phyloP scores from a whole-genome alignment of 345 rosid species.

The Microcos paniculata region DNA sequence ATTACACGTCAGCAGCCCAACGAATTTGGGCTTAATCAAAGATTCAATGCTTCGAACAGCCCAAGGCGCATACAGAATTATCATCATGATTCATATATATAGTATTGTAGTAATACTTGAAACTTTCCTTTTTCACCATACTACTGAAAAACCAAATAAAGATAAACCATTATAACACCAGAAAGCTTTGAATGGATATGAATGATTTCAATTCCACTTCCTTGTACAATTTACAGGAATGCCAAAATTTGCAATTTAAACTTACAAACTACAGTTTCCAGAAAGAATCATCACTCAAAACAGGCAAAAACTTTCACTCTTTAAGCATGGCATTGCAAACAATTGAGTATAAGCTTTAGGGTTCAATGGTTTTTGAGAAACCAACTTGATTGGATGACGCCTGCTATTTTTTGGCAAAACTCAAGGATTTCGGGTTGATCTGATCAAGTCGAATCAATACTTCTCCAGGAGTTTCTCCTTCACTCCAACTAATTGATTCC shows the following conservation, averaged over 20 bases:
- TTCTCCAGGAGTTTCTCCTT: constrained; percentile 39
- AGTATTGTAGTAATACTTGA: too few species aligned
- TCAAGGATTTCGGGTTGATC: constrained; percentile 37
- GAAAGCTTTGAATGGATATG: too few species aligned
- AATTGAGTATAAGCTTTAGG: neutral
- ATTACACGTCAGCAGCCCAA: neutral
- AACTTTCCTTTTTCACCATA: neutral
- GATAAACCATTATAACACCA: neutral
- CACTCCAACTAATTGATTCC: constrained; percentile 50
- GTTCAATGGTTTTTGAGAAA: neutral
- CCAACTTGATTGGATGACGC: constrained; percentile 12
- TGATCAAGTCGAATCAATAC: constrained; percentile 39
- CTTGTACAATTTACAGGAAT: neutral
- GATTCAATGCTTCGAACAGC: neutral
- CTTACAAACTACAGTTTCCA: neutral
- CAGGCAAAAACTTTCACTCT: neutral
- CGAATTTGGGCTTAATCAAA: neutral
- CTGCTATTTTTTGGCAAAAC: constrained; percentile 36
- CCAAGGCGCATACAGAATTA: neutral
- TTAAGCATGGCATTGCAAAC: neutral
- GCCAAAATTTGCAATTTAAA: neutral
- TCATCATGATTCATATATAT: too few species aligned
- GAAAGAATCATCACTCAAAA: neutral
- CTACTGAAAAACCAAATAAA: neutral
- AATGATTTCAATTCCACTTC: neutral